phyloP scores from a whole-genome alignment of 2,329 filamentous ascomycete genomes.

The Emergomyces pasteurianus region DNA sequence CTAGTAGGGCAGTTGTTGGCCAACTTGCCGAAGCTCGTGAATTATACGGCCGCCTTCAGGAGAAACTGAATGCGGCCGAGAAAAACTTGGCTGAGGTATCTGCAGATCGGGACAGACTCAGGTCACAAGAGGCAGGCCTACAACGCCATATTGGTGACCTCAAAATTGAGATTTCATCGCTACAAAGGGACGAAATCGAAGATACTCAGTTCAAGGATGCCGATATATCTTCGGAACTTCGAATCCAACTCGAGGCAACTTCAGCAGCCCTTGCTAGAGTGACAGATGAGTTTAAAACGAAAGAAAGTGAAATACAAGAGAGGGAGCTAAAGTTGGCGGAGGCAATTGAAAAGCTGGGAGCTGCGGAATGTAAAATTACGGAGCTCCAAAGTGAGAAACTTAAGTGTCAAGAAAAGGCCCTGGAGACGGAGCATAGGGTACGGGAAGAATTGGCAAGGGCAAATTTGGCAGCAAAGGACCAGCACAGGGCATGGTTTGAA shows the following conservation, averaged over 20 bases:
- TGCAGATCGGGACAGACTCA: constrained; percentile 3
- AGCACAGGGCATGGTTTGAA: constrained; percentile 19
- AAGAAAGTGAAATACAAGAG: constrained; percentile 12
- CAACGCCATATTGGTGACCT: constrained; percentile 16
- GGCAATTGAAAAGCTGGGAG: constrained; percentile 8
- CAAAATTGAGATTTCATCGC: constrained; percentile 16
- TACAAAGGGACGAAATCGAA: constrained; percentile 13
- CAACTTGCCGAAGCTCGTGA: constrained; percentile 14
- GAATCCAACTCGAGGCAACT: constrained; percentile 16
- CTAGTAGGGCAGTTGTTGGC: constrained; percentile 11
- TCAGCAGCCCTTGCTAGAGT: constrained; percentile 11
- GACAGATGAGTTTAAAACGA: constrained; percentile 11
- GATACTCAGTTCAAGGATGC: constrained; percentile 7
- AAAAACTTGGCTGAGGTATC: constrained; percentile 10
- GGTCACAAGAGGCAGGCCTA: constrained; percentile 15
- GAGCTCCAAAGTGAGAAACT: constrained; percentile 15
- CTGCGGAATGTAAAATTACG: constrained; percentile 10
- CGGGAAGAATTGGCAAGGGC: constrained; percentile 23
- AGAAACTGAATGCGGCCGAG: constrained; percentile 12
- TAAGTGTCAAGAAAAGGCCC: constrained; percentile 13
- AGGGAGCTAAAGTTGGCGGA: constrained; percentile 15
- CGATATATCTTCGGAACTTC: constrained; percentile 16
- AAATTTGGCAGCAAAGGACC: constrained; percentile 17
- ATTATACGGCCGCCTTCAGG: constrained; percentile 12
- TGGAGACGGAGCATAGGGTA: constrained; percentile 15